Base-by-base conservation (phyloP, 1,284 basidiomycete species). In the Paramarasmius palmivorus region DNA sequence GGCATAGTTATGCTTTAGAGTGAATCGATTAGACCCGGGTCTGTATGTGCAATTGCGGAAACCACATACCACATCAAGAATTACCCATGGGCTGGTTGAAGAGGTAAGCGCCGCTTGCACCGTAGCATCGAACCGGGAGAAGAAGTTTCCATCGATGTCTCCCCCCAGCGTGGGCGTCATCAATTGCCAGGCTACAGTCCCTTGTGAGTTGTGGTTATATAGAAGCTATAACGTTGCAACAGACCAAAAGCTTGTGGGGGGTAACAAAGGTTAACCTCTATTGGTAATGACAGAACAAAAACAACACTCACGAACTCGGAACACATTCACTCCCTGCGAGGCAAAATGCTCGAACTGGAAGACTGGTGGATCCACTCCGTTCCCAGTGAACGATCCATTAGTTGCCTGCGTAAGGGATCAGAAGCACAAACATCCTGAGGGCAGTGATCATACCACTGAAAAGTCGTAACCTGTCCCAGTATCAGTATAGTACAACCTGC, bases 91-190 rank as follows among this genome's bases (percentile, higher is more conserved):
- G 14, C 58, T 60, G 40, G 51, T 62, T 12, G 74, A 73, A 2
- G 76, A 70, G 17, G 63, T 64, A 36, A 82, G 66, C 20, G 74
- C 75, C n/a, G 75, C 69, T 59, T 81, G 74, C 23, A 84, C 81
- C 34, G 73, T 75, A 2, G 62, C 58, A 59, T 81, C 77, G 59
- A 79, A 83, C 32, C 65, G 63, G 1, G 68, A 56, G 63, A 82
- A 76, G 69, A 75, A 81, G 26, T 59, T 68, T 17, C 68, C 59
- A 62, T 76, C 68, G 61, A 83, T 75, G 26, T 70, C 67, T 10
- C 76, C 76, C 45, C 77, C 78, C 19, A 81, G 58, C 19, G 69
- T 71, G 23, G 76, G 76, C 7, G 76, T 78, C 71, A 81, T 76
- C 56, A 79, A 67, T 61, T 81, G 79, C 81, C 82, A 69, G 25